Base-by-base conservation (phyloP, 1,284 basidiomycete genomes). In the Filobasidium uniguttulatum region DNA sequence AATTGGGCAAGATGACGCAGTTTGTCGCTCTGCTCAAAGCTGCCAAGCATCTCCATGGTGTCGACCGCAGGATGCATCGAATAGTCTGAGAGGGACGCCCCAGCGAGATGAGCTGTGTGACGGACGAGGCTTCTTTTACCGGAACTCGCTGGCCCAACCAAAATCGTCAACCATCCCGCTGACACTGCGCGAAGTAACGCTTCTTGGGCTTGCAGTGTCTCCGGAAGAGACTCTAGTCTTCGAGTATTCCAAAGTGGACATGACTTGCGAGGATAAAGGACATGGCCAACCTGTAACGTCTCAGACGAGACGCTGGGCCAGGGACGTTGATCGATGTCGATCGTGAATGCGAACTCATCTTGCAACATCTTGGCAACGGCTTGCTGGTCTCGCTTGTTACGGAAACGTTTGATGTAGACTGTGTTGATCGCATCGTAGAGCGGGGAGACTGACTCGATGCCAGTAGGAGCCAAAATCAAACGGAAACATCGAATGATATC, bases 21-120 rank as follows among this genome's bases (percentile, higher is more conserved):
- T 14, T 60, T 46, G 62, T 86, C 81, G 30, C 81, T 79, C 69
- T 98, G 94, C 69, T 99, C 94, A 62, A 97, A 98, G 58, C 86
- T 84, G 43, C 94, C 94, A 34, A 98, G 72, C 31, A 99, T 82
- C 67, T 99, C 94, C 62, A 82, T 82, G 1, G 90, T 88, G 64
- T 99, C 94, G 15, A 87, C 89, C 6, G 87, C 83, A 43, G 79
- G 81, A 65, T 85, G 93, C 66, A 97, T 74, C 20, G 80, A 75
- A 43, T 97, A 76, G 63, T 88, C 84, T 38, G 77, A 75, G 0
- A 97, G 73, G 15, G 64, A 52, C 44, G 77, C 76, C 17, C 91
- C 90, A 31, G 77, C 77, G 28, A 82, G 69, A 44, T 78, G 70
- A 19, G 93, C 88, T 41, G 94, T 67, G 8, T 76, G 71, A 43